Conservation (phyloP, 1,139 yeast genomes). For the Hyphopichia pseudoburtonii region DNA sequence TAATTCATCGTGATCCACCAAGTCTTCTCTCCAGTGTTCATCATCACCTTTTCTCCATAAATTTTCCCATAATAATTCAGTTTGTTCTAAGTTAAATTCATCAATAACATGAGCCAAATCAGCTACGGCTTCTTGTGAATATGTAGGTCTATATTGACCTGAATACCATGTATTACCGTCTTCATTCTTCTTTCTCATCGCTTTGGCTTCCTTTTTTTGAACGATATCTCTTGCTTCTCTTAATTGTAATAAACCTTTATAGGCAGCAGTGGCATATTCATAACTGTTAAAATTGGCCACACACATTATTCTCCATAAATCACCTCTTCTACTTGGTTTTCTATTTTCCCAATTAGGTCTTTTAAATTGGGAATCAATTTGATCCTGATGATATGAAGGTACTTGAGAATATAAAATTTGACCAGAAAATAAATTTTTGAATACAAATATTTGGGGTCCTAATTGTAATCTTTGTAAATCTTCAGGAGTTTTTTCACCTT, state of each 20-base stretch:
- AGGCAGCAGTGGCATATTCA: slow-evolving; percentile 71
- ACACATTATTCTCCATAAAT: slow-evolving; percentile 89
- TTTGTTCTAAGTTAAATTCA: slow-evolving; percentile 50
- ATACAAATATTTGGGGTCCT: slow-evolving; percentile 82
- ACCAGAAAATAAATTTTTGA: slow-evolving; percentile 83
- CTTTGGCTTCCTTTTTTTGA: slow-evolving; percentile 59
- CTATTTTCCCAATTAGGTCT: slow-evolving; percentile 90
- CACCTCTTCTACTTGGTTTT: slow-evolving; percentile 75
- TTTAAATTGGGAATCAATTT: slow-evolving; percentile 68
- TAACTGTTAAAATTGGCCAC: slow-evolving; percentile 70
- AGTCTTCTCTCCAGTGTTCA: slow-evolving; percentile 56
- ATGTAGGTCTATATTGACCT: slow-evolving; percentile 87
- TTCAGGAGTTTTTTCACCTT: slow-evolving; percentile 34
- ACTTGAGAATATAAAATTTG: slow-evolving; percentile 89
- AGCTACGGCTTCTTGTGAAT: slow-evolving; percentile 89
- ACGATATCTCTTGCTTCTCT: slow-evolving; percentile 69
- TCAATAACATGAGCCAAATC: slow-evolving; percentile 75
- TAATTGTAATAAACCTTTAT: slow-evolving; percentile 70
- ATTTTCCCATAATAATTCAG: slow-evolving; percentile 75
- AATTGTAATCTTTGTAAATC: slow-evolving; percentile 35
- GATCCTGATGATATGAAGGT: slow-evolving; percentile 68
- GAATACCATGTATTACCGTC: slow-evolving; percentile 84
- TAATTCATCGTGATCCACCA: slow-evolving; percentile 58
- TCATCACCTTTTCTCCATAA: slow-evolving; percentile 84
- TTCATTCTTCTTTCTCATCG: slow-evolving; percentile 68